Base-by-base conservation (phyloP, 2,329 filamentous ascomycete species). In the Basipetospora chlamydospora region DNA sequence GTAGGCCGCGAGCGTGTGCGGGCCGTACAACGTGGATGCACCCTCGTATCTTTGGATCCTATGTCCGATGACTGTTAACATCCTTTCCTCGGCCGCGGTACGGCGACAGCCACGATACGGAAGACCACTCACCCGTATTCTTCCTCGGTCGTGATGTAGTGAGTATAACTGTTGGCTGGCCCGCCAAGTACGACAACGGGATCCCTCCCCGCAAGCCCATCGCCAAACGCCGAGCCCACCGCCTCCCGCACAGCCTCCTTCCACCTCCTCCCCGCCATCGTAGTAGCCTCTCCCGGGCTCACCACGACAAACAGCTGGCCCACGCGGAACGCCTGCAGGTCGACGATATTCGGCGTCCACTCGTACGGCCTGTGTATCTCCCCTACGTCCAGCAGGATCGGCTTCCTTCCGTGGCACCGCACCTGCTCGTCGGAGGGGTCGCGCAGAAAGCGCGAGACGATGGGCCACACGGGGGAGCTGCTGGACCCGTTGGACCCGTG, bases 221-320 rank as follows among this genome's bases (percentile, higher is more conserved):
- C 26, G 7, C 1, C 94, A 80, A 3, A 92, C 84, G n/a, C 84
- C 51, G n/a, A 66, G 64, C 30, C 45, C 33, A 13, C 64, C 58
- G 12, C 26, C 15, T 11, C 34, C 20, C 2, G 62, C 12, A 92
- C 66, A 1, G 82, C 77, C 22, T 73, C 66, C 49, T 79, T 82
- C 87, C 88, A 95, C 18, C 88, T 73, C 16, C 87, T 71, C 1
- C 87, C 87, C 2, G 83, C 73, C 88, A 95, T 96, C 4, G 87
- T 95, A 0, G 82, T 90, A 1, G 82, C 85, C 56, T 95, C 88
- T 21, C 85, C 85, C 0, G 87, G 80, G 22, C 80, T 80, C 20
- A 94, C 73, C 42, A 95, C 76, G 42, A 95, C 79, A 39, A 92
- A 63, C 6, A 95, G 59, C 49, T 90, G 82, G 0, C 88, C 88